Base-by-base conservation (phyloP, 345 rosid species). In the Chamaenerion angustifolium region DNA sequence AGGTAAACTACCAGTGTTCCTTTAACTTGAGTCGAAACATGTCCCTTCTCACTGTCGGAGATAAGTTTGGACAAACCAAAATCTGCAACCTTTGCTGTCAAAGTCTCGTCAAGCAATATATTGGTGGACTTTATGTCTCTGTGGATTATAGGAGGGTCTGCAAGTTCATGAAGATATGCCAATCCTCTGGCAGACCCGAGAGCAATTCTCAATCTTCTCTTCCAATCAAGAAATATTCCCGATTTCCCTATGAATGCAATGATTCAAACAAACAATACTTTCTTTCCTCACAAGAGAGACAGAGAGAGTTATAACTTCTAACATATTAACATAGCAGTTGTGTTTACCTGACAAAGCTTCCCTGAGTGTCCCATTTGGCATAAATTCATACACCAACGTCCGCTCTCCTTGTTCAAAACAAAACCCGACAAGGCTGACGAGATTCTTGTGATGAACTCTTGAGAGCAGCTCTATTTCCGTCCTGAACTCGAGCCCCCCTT, bases 381-480 rank as follows among this genome's bases (percentile, higher is more conserved):
- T 76, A 62, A 42, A 87, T 61, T 92, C 98, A 44, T 92, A 92
- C 37, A 82, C 83, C 56, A 92, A 75, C 83, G 87, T 84, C 66
- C 87, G 98, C 35, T 92, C 96, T 50, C 95, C 93, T 71, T 84
- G 95, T 52, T 92, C 95, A 37, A 78, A 76, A 54, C 95, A 92
- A 64, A 92, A 87, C 1, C 98, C 98, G 1, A 87, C 71, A 46
- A 92, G 98, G 7, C 85, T 85, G 4, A 87, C 83, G 7, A 92
- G 85, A 64, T 92, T 92, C 69, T 78, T 92, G 77, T 92, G 98
- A 67, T 92, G 96, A 54, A 87, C 98, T 50, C 98, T 65, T 10
- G 98, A 92, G 42, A 92, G 93, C 77, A 92, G 64, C 70, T 92
- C 98, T 10, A 92, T 82, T 63, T 92, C 98, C 16, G 94, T 92